Evolutionary conservation across 129 eudicot species (phyloP), one percentile per base, ranked within the genome.

Genomic region (Escallonia rubra): DNA sequence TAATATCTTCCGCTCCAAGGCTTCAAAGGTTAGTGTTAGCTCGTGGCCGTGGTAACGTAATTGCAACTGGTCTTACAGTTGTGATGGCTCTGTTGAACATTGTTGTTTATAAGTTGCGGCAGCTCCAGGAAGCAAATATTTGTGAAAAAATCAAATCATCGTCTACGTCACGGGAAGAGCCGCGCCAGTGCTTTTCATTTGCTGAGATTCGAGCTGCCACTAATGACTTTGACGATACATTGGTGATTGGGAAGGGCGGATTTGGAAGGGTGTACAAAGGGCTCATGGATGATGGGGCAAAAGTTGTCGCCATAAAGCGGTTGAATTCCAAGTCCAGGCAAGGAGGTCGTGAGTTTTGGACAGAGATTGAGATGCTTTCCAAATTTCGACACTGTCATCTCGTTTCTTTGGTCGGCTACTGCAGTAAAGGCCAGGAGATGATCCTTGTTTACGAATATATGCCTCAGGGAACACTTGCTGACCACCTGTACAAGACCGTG

Each of bases 251-350:
- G 14, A 66, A 52, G 41, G 85, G 89, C 39, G 89, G 89, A 43
- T 84, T 70, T 11, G 89, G 85, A 40, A 77, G 75, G 14, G 89
- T 80, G 34, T 84, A 80, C 43, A 84, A 70, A 65, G 85, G 83
- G 39, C 8, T 57, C 40, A 77, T 84, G 14, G 71, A 71, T 50
- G 58, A 54, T 7, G 81, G 81, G 50, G 40, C 57, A 8, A 70
- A 34, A 38, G 12, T 47, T 50, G 78, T 76, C 12, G 82, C 82
- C 5, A 59, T 83, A 42, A 83, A 83, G 67, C 57, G 82, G 61
- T 41, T 79, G 58, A 65, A 61, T 57, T 49, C 63, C 34, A 43
- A 41, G 46, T 83, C 80, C 4, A 73, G 43, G 57, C 78, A 76
- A 76, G 82, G 78, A 11, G 80, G 71, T 3, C 46, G 54, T 5